Percentiles rank a stretch among this genome's conserved stretches.
These are phyloP conservation scores for Nothophaeocryptopus gaeumannii DNA, from an alignment of 2,329 filamentous ascomycete species.

Conservation along the genomic window DNA sequence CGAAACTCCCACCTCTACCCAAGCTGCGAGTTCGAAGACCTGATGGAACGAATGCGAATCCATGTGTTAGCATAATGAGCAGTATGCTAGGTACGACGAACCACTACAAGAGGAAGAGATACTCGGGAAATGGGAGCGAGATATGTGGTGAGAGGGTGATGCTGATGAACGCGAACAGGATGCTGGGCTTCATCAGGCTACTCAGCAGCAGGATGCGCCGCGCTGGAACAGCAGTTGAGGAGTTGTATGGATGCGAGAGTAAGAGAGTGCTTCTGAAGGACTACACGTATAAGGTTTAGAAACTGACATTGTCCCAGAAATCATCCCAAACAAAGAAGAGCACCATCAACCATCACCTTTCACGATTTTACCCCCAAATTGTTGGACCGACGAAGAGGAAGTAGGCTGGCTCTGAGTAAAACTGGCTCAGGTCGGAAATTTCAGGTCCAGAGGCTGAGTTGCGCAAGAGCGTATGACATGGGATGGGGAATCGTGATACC, in stretches of 20 bases:
- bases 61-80: conserved; percentile 65
- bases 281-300: too few relatives aligned
- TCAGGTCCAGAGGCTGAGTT: too few relatives aligned
- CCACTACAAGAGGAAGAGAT: background rate
- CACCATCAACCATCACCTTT: conserved; percentile 87
- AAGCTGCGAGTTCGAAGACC: conserved; percentile 65
- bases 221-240: conserved; percentile 59
- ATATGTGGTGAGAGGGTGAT: background rate
- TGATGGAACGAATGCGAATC: conserved; percentile 60
- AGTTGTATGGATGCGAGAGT: conserved; percentile 71
- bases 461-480: too few relatives aligned
- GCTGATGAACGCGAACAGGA: conserved; percentile 47
- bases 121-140: background rate
- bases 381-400: conserved; percentile 68
- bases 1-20: conserved; percentile 57
- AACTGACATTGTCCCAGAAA: background rate
- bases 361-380: conserved; percentile 71
- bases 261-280: too few relatives aligned
- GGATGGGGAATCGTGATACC: too few relatives aligned
- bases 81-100: conserved; percentile 59
- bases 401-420: conserved; percentile 30
- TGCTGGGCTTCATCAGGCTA: conserved; percentile 82
- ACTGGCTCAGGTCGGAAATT: too few relatives aligned
- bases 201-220: conserved; percentile 58
- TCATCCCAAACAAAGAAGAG: conserved; percentile 57